phyloP scores from a whole-genome alignment of 495 filamentous ascomycete genomes.

The Talaromyces stipitatus region DNA sequence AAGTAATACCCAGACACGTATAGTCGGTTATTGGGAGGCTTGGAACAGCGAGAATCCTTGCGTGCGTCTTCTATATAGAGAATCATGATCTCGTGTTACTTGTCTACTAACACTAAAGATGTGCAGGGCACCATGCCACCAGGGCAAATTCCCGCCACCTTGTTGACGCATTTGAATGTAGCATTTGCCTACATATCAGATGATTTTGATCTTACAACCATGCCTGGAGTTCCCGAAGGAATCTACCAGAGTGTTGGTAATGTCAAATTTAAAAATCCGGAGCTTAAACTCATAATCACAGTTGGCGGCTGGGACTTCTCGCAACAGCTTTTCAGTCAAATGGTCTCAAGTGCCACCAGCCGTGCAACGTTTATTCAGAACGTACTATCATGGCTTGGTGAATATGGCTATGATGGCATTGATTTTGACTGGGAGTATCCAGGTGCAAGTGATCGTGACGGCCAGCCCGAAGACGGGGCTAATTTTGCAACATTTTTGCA shows the following conservation, averaged over 20 bases:
- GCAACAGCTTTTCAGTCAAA: slow-evolving; percentile 20
- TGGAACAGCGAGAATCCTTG: slow-evolving; percentile 6
- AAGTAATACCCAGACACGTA: not conserved
- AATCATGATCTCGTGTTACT: too few relatives aligned
- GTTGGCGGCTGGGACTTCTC: slow-evolving; percentile 40
- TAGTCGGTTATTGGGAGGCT: slow-evolving; percentile 21
- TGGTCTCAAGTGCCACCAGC: slow-evolving; percentile 10
- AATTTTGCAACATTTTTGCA: slow-evolving; percentile 34
- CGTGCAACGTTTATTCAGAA: slow-evolving; percentile 28
- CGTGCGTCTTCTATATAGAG: too few relatives aligned
- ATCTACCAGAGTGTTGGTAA: slow-evolving; percentile 16
- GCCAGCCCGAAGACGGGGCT: slow-evolving; percentile 21
- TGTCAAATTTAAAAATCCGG: slow-evolving; percentile 19
- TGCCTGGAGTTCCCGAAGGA: slow-evolving; percentile 3
- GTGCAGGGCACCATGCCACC: not conserved
- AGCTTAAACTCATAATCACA: slow-evolving; percentile 26
- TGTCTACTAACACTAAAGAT: too few relatives aligned
- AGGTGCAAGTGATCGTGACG: slow-evolving; percentile 35
- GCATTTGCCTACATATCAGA: slow-evolving; percentile 24
- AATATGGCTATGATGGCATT: slow-evolving; percentile 43
- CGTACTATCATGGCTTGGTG: slow-evolving; percentile 27
- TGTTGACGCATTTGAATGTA: slow-evolving; percentile 22
- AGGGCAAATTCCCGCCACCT: not conserved
- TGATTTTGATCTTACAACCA: slow-evolving; percentile 13
- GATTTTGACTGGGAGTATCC: slow-evolving; percentile 49